Evolutionary conservation across 2,329 filamentous ascomycete species (phyloP), one percentile per base, ranked within the genome.

Genomic region (Phialocephala sp.): DNA sequence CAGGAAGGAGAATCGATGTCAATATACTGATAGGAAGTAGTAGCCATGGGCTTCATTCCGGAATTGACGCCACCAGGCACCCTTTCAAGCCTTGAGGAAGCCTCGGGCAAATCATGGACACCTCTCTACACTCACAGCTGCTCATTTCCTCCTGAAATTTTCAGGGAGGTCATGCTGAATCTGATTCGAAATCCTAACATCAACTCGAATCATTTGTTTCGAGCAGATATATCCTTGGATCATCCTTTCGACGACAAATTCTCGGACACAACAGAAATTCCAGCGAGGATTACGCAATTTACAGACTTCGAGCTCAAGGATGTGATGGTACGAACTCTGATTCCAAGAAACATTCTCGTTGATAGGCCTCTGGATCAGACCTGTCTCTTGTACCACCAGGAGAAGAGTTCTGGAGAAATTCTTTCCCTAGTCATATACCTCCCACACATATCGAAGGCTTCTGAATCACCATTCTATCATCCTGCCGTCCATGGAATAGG

Each of bases 381-480:
- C 1, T 97, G 93, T 76, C 84, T 92, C 63, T 85, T 94, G 68
- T 92, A 92, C 76, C 74, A 76, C 6, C 72, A 73, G 18, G 66
- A 22, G 73, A 75, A 32, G 72, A 69, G 35, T 37, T 66, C 45
- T 72, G 75, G 63, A 50, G 71, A 74, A 20, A 66, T 73, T 45
- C 78, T 79, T 36, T 85, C 83, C 37, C 79, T 94, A 60, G 87
- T 97, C 18, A 77, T 96, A 39, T 97, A 96, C 76, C 82, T 91
- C 6, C 93, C 94, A 8, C 93, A 97, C 77, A 83, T 87, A 9
- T 77, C 83, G 37, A 80, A 80, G 1, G 80, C 84, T 12, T 82
- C 85, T 15, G 85, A 90, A 2, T 84, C 95, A 67, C 94, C 94
- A 0, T 97, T 91, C 79, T 98, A 97, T 78, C 94, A 97, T 75